These are phyloP conservation scores for Coccomyxa sp. DNA, from an alignment of 139 green algal genomes.

Conservation along the genomic window DNA sequence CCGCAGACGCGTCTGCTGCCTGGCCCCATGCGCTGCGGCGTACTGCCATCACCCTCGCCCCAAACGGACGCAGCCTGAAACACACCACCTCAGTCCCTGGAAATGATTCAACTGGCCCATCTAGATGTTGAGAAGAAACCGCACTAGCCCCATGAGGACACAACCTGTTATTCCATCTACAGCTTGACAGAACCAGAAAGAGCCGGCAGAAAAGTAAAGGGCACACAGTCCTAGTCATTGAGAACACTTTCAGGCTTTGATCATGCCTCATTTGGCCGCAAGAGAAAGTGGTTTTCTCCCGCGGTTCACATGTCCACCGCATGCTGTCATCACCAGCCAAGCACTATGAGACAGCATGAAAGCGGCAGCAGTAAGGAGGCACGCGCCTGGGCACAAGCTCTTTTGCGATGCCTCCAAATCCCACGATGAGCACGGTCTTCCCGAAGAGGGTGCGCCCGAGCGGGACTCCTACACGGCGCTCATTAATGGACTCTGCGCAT, in stretches of 20 bases:
- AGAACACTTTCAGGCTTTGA: too few relatives aligned
- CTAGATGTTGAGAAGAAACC: too few relatives aligned
- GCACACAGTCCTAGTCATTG: too few relatives aligned
- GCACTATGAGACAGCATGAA: too few relatives aligned
- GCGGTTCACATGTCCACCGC: too few relatives aligned
- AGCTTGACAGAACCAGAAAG: too few relatives aligned
- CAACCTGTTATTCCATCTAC: too few relatives aligned
- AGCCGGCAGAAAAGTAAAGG: too few relatives aligned
- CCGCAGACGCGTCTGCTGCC: slow-evolving; percentile 2
- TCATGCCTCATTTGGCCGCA: too few relatives aligned
- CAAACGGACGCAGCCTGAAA: slow-evolving; percentile 36
- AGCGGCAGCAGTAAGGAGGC: background rate
- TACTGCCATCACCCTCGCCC: slow-evolving; percentile 7
- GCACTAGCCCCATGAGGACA: too few relatives aligned
- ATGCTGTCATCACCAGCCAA: too few relatives aligned
- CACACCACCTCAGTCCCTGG: background rate
- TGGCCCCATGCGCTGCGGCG: slow-evolving; percentile 1
- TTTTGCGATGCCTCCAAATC: slow-evolving; percentile 50
- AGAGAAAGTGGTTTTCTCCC: too few relatives aligned
- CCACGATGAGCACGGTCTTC: slow-evolving; percentile 36
- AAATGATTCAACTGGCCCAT: background rate
- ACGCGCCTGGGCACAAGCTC: slow-evolving; percentile 44
- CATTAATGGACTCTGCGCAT: slow-evolving; percentile 20
- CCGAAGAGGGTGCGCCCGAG: slow-evolving; percentile 35
- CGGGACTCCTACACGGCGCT: slow-evolving; percentile 28